These are phyloP conservation scores for Sarcocystis neurona DNA, from an alignment of 169 alveolate species.

Conservation along the genomic window DNA sequence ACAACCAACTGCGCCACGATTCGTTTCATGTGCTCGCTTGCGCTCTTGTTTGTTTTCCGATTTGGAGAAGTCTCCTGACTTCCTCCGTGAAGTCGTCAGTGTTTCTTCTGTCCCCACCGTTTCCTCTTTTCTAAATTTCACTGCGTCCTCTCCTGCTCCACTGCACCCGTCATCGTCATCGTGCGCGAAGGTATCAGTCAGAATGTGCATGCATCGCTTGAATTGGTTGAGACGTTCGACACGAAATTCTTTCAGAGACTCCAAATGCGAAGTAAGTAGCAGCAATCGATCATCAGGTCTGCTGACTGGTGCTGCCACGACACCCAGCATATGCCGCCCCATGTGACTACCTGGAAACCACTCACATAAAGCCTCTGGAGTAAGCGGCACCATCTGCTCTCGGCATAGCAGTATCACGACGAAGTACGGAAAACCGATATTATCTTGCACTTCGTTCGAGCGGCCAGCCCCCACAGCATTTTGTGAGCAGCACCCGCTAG, in stretches of 20 bases:
- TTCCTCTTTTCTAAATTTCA: too few relatives aligned
- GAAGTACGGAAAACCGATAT: conserved; percentile 49
- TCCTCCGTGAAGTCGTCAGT: too few relatives aligned
- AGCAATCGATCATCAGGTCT: conserved; percentile 55
- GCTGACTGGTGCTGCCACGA: conserved; percentile 45
- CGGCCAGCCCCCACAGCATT: neutral
- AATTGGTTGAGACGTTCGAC: conserved; percentile 6
- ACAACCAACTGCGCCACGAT: too few relatives aligned
- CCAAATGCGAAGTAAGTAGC: conserved; percentile 59
- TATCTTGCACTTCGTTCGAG: neutral
- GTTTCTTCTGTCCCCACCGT: too few relatives aligned
- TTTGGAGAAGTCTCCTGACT: too few relatives aligned
- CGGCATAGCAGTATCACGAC: conserved; percentile 53
- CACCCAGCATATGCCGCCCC: conserved; percentile 61
- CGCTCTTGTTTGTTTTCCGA: too few relatives aligned
- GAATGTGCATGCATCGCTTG: conserved; percentile 3
- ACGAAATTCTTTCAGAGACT: conserved; percentile 36
- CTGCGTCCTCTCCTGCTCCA: too few relatives aligned
- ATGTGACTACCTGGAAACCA: conserved; percentile 58
- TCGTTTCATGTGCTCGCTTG: too few relatives aligned
- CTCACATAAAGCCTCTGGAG: neutral
- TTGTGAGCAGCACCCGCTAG: neutral
- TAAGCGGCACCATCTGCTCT: conserved; percentile 50
- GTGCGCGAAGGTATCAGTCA: conserved; percentile 11
- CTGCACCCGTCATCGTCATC: too few relatives aligned